These are phyloP conservation scores for Chaetoceros muelleri DNA, from an alignment of 108 stramenopile genomes.

Conservation along the genomic window DNA sequence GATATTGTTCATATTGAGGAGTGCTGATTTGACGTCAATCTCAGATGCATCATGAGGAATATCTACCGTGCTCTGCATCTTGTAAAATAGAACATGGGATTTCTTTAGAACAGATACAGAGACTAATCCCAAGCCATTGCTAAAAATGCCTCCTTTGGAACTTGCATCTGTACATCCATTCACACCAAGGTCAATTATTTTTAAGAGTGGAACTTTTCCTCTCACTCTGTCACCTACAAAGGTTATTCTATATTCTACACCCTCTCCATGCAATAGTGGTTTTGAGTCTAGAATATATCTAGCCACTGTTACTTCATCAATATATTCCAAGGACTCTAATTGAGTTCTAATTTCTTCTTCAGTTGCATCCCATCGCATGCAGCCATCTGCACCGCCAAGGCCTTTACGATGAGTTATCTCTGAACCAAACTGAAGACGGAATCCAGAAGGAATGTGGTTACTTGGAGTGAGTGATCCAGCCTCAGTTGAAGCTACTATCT, in stretches of 20 bases:
- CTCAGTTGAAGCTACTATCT: constrained; percentile 16
- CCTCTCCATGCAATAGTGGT: constrained; percentile 16
- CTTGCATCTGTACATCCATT: constrained; percentile 39
- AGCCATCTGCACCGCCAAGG: no score
- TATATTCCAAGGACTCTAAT: constrained; percentile 35
- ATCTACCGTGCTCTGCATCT: constrained; percentile 53
- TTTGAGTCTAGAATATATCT: constrained; percentile 11
- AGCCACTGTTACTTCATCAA: constrained; percentile 37
- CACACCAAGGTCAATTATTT: constrained; percentile 29
- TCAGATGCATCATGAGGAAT: constrained; percentile 51
- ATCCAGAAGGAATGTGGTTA: constrained; percentile 20
- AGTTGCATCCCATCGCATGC: constrained; percentile 32
- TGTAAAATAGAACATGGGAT: constrained; percentile 60
- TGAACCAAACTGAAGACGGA: constrained; percentile 30
- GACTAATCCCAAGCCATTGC: constrained; percentile 17
- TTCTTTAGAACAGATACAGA: constrained; percentile 15
- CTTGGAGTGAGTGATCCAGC: constrained; percentile 26
- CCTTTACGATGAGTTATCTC: no score
- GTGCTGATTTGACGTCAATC: constrained; percentile 51
- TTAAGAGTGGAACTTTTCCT: constrained; percentile 48
- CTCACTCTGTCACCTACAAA: constrained; percentile 60
- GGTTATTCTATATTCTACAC: constrained; percentile 44
- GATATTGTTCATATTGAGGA: constrained; percentile 45
- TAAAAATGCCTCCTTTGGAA: constrained; percentile 16
- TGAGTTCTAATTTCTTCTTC: constrained; percentile 32